Evolutionary conservation across 2,329 filamentous ascomycete genomes (phyloP).

Genomic region (Fusarium scirpi): DNA sequence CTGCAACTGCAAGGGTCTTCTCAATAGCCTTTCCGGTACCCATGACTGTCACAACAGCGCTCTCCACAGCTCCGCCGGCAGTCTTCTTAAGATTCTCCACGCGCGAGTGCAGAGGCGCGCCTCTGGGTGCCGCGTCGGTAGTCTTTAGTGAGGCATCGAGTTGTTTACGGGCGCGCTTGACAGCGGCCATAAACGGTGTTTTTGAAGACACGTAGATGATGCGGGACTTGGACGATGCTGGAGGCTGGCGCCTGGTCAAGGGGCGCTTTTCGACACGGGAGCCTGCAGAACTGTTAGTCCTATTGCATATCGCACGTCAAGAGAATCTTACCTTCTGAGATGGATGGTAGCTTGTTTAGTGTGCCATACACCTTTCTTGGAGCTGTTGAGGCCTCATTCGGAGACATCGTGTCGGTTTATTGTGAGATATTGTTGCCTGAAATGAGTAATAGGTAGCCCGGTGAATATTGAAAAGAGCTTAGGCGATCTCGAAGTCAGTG

Average conservation of each 20-base stretch:
- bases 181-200: constrained; percentile 75
- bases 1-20: constrained; percentile 70
- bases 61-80: constrained; percentile 45
- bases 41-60: constrained; percentile 65
- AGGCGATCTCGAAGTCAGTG: not conserved
- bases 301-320: not conserved
- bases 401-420: constrained; percentile 38
- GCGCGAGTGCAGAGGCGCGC: constrained; percentile 60
- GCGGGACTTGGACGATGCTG: constrained; percentile 58
- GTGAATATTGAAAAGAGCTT: not conserved
- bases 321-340: constrained; percentile 50
- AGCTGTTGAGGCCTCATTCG: constrained; percentile 24
- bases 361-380: constrained; percentile 38
- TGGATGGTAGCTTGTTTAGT: constrained; percentile 51
- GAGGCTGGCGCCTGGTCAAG: constrained; percentile 55
- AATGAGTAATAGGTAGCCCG: constrained; percentile 15
- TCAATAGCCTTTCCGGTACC: constrained; percentile 76
- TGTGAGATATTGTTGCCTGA: constrained; percentile 27
- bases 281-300: constrained; percentile 51
- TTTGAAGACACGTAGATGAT: constrained; percentile 73
- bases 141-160: constrained; percentile 65
- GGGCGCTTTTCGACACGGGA: constrained; percentile 64
- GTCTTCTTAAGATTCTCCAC: constrained; percentile 57
- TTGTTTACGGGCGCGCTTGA: constrained; percentile 73
- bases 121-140: constrained; percentile 60